phyloP scores from a whole-genome alignment of 495 filamentous ascomycete genomes.

The Penicillium silybi region DNA sequence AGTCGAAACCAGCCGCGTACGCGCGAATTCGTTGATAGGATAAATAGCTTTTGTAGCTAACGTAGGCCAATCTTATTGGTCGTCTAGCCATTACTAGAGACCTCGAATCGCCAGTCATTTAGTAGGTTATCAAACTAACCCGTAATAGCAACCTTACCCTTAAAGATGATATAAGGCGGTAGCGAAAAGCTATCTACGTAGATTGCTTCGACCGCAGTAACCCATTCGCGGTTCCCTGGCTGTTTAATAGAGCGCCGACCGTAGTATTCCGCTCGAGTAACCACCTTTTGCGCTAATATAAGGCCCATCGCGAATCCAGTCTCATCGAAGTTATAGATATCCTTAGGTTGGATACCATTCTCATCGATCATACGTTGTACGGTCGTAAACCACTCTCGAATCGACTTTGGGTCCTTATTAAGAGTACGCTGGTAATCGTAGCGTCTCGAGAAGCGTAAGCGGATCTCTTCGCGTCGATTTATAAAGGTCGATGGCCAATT shows the following conservation, averaged over 20 bases:
- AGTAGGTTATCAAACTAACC: not conserved
- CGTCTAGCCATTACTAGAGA: not conserved
- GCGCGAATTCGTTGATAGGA: not conserved
- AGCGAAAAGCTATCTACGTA: not conserved
- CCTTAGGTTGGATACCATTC: not conserved
- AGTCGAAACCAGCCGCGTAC: not conserved
- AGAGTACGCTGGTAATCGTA: no score
- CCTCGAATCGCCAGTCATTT: not conserved
- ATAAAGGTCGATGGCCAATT: no score
- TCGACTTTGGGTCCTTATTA: no score
- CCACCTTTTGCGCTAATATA: not conserved
- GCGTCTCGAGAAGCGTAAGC: no score
- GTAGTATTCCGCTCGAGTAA: not conserved
- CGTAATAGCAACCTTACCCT: not conserved
- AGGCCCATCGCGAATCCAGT: not conserved
- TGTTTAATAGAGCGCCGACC: not conserved
- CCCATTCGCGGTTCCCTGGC: not conserved
- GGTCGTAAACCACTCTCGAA: no score
- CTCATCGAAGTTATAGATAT: conserved; percentile 1
- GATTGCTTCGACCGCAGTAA: not conserved
- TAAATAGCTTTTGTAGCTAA: not conserved
- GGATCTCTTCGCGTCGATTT: no score
- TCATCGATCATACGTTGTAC: no score
- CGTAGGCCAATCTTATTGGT: not conserved
- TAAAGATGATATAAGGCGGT: not conserved